phyloP scores from a whole-genome alignment of 1,139 yeast species.

The Blastobotrys buckinghamii region DNA sequence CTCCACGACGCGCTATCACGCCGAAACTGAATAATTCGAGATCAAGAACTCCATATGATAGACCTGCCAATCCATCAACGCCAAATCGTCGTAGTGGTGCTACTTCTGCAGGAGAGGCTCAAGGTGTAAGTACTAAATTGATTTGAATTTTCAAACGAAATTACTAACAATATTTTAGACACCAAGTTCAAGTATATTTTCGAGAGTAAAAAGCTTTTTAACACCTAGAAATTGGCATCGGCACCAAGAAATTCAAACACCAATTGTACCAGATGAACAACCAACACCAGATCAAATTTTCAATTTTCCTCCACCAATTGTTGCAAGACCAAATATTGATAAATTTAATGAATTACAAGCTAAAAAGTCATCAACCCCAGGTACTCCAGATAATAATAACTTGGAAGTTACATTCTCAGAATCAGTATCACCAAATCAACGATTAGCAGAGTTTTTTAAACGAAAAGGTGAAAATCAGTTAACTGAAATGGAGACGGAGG shows the following conservation, averaged over 20 bases:
- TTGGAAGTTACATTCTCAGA: not conserved
- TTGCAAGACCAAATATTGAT: constrained; percentile 15
- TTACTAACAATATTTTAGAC: not conserved
- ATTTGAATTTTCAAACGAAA: not conserved
- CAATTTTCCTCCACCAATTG: constrained; percentile 18
- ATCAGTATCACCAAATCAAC: constrained; percentile 43
- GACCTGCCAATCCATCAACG: constrained; percentile 12
- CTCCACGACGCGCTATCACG: constrained; percentile 14
- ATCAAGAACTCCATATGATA: constrained; percentile 20
- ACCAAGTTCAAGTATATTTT: constrained; percentile 14
- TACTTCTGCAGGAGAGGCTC: not conserved
- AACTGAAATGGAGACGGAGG: constrained; percentile 74
- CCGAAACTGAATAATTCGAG: constrained; percentile 16
- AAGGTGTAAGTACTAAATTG: not conserved
- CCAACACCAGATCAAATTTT: constrained; percentile 13
- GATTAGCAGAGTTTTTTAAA: constrained; percentile 65
- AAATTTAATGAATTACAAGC: constrained; percentile 9
- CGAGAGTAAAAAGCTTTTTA: constrained; percentile 19
- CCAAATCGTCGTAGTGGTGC: constrained; percentile 8
- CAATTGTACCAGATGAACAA: not conserved
- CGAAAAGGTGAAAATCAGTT: constrained; percentile 71
- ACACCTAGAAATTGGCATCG: constrained; percentile 17
- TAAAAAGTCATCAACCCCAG: not conserved
- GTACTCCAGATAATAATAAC: constrained; percentile 4
- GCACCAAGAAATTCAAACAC: not conserved